These are phyloP conservation scores for Ceratocystis albifundus DNA, from an alignment of 2,329 filamentous ascomycete species.

Conservation along the genomic window DNA sequence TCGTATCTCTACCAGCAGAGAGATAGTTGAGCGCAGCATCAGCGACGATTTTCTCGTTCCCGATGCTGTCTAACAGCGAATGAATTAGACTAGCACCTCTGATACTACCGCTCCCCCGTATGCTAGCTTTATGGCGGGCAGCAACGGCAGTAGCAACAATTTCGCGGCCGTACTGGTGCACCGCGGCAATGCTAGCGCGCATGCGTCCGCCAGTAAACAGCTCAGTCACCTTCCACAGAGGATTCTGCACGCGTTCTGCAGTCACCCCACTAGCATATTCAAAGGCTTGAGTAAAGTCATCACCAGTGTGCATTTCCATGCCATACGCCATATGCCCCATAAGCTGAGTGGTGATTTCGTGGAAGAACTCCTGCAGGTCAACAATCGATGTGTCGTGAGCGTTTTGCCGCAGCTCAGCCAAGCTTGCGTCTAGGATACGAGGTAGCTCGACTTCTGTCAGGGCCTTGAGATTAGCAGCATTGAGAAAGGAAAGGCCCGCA, in stretches of 20 bases:
- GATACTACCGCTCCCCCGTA: conserved; percentile 16
- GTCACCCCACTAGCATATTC: conserved; percentile 51
- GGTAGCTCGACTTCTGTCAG: conserved; percentile 49
- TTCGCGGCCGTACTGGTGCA: conserved; percentile 44
- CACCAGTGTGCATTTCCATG: conserved; percentile 53
- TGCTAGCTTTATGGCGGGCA: conserved; percentile 28
- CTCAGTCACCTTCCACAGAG: conserved; percentile 50
- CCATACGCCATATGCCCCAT: conserved; percentile 60
- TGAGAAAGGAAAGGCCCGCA: conserved; percentile 50
- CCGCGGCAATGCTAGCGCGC: conserved; percentile 37
- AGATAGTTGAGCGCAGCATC: conserved; percentile 56
- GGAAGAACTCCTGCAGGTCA: conserved; percentile 49
- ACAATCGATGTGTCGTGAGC: conserved; percentile 30
- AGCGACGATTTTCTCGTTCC: conserved; percentile 45
- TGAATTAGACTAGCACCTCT: conserved; percentile 46
- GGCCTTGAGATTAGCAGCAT: conserved; percentile 43
- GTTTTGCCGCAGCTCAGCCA: conserved; percentile 31
- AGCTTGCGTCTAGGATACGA: conserved; percentile 37
- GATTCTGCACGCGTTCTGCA: conserved; percentile 53
- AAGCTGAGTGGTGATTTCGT: conserved; percentile 52
- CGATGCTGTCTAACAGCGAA: conserved; percentile 46
- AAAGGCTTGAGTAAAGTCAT: conserved; percentile 50
- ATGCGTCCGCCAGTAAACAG: conserved; percentile 39
- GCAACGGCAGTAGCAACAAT: conserved; percentile 46
- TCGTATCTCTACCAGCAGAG: conserved; percentile 53